Evolutionary conservation across 1,284 basidiomycete genomes (phyloP).

Genomic region (Rhizoctonia solani): DNA sequence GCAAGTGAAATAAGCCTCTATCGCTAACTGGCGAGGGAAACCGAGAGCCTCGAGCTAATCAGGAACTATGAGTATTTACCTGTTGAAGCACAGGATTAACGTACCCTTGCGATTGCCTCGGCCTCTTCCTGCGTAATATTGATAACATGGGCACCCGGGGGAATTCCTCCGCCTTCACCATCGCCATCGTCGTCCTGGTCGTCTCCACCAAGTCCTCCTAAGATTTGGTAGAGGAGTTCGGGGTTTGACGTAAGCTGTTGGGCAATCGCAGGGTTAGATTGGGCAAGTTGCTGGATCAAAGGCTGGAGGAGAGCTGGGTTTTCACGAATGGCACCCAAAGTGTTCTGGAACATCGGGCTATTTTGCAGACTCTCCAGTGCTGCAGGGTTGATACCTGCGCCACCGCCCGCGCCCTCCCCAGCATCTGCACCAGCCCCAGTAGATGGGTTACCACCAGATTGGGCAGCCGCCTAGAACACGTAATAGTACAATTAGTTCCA

Average conservation of each 20-base stretch:
- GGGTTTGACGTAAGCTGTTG: constrained; percentile 71
- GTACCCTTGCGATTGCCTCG: constrained; percentile 82
- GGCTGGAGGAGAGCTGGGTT: constrained; percentile 82
- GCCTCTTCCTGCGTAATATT: constrained; percentile 82
- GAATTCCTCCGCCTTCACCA: constrained; percentile 48
- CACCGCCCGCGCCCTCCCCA: constrained; percentile 47
- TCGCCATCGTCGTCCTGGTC: constrained; percentile 48
- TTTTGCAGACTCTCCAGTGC: constrained; percentile 58
- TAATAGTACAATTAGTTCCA: not conserved
- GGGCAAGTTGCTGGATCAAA: constrained; percentile 79
- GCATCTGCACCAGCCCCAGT: constrained; percentile 46
- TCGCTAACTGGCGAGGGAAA: constrained; percentile 74
- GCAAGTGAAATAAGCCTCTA: constrained; percentile 89
- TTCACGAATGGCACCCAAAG: constrained; percentile 70
- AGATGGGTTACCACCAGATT: constrained; percentile 40
- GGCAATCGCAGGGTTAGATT: constrained; percentile 73
- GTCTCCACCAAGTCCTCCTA: constrained; percentile 53
- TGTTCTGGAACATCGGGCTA: constrained; percentile 65
- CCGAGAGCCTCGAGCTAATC: constrained; percentile 80
- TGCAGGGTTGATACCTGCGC: constrained; percentile 43
- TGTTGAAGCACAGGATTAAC: constrained; percentile 43
- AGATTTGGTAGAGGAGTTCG: constrained; percentile 65
- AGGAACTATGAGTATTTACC: not conserved
- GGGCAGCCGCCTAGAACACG: constrained; percentile 35
- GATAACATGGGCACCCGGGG: constrained; percentile 69